Percentiles rank a stretch among this genome's conserved stretches.
Conservation (phyloP, 441 rosid species). For the Gossypium aridum region DNA sequence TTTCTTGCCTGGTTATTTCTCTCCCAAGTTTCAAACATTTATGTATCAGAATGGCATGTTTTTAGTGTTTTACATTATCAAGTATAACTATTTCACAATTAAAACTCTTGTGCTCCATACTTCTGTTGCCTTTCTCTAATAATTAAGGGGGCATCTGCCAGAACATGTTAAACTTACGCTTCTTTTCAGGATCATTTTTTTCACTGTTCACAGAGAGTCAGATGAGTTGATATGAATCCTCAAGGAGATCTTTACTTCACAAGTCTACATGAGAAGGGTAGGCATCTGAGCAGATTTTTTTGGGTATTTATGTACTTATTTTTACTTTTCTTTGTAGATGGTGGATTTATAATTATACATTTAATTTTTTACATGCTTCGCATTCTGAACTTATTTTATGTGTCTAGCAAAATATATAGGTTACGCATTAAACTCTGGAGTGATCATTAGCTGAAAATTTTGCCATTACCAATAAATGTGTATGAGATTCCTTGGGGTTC, state of each 20-base stretch:
- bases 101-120: not conserved
- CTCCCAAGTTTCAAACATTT: not conserved
- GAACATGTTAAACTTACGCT: not conserved
- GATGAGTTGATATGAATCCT: too few species aligned
- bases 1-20: not conserved
- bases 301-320: not conserved
- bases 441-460: not conserved
- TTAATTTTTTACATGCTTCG: not conserved
- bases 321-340: not conserved
- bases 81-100: not conserved
- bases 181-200: conserved; percentile 8
- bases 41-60: not conserved
- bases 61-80: not conserved
- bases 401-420: not conserved
- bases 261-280: conserved; percentile 39
- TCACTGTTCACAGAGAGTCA: too few species aligned
- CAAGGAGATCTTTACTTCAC: too few species aligned
- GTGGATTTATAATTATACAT: not conserved
- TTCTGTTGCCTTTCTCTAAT: not conserved
- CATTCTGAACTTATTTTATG: not conserved
- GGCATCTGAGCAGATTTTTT: not conserved
- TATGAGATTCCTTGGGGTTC: not conserved
- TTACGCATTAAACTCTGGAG: not conserved
- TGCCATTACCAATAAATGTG: not conserved
- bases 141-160: not conserved